These are phyloP conservation scores for Zygosaccharomyces gambellarensis DNA, from an alignment of 805 yeast genomes.

Conservation along the genomic window DNA sequence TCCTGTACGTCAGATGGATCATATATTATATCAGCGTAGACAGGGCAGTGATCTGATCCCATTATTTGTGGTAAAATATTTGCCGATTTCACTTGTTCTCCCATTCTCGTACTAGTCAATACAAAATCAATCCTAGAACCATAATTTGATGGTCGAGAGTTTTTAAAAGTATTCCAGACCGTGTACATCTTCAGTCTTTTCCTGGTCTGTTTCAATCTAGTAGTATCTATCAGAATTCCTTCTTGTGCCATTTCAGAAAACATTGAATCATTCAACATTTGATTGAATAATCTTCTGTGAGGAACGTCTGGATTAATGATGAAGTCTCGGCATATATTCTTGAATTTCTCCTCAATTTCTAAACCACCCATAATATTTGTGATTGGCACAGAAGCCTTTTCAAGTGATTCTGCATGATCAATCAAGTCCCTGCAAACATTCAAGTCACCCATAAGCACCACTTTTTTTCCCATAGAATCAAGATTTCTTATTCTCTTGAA, in stretches of 20 bases:
- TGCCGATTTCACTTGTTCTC: constrained; percentile 35
- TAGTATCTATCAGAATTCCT: constrained; percentile 53
- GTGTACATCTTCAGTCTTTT: constrained; percentile 64
- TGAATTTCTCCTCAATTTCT: constrained; percentile 27
- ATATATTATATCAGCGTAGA: constrained; percentile 58
- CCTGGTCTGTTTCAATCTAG: constrained; percentile 53
- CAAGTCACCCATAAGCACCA: constrained; percentile 83
- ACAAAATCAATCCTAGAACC: constrained; percentile 88
- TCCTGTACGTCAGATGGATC: neutral
- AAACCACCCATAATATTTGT: constrained; percentile 41
- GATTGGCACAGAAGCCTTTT: constrained; percentile 11
- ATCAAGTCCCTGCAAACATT: constrained; percentile 75
- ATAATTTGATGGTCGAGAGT: constrained; percentile 72
- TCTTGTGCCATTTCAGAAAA: constrained; percentile 32
- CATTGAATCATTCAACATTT: constrained; percentile 37
- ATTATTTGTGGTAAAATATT: constrained; percentile 60
- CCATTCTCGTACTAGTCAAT: constrained; percentile 42
- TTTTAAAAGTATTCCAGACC: constrained; percentile 82
- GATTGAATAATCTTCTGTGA: constrained; percentile 44
- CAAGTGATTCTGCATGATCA: constrained; percentile 71
- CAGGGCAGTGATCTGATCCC: constrained; percentile 97
- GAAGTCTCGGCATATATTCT: constrained; percentile 34
- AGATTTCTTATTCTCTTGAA: constrained; percentile 59
- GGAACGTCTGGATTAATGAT: constrained; percentile 38
- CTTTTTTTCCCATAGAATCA: constrained; percentile 53